Evolutionary conservation across 1,139 yeast genomes (phyloP).

Genomic region (Nakaseomyces bracarensis): DNA sequence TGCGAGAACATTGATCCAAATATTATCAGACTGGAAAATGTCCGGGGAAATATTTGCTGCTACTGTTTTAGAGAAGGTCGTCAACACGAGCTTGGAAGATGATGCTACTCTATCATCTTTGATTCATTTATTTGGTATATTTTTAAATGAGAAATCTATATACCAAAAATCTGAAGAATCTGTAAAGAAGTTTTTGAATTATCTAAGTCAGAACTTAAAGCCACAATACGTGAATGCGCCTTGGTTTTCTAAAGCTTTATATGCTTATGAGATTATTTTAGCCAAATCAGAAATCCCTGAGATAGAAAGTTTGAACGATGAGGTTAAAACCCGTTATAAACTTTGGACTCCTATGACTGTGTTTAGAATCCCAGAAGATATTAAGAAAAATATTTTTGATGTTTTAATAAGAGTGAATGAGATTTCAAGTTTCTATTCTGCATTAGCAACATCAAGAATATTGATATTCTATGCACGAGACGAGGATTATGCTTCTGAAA

Average conservation of each 20-base stretch:
- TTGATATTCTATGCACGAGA: conserved; percentile 47
- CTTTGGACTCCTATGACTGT: conserved; percentile 20
- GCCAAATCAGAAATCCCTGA: conserved; percentile 40
- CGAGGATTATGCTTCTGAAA: conserved; percentile 34
- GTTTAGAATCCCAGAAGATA: conserved; percentile 30
- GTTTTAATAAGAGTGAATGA: conserved; percentile 36
- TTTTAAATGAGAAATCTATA: conserved; percentile 33
- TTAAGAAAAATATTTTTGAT: conserved; percentile 38
- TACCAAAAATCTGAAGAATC: conserved; percentile 26
- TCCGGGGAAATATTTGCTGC: conserved; percentile 29
- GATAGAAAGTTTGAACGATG: conserved; percentile 24
- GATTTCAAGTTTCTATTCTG: conserved; percentile 40
- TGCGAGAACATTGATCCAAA: conserved; percentile 40
- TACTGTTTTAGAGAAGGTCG: conserved; percentile 34
- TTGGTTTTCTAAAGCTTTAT: conserved; percentile 47
- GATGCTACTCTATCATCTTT: conserved; percentile 37
- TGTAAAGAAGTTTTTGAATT: conserved; percentile 35
- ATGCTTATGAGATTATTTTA: conserved; percentile 43
- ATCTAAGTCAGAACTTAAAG: conserved; percentile 36
- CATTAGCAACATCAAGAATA: conserved; percentile 44
- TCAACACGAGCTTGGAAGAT: conserved; percentile 31
- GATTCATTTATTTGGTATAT: conserved; percentile 41
- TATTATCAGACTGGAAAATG: conserved; percentile 20
- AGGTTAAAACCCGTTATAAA: conserved; percentile 23
- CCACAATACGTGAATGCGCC: conserved; percentile 36